Evolutionary conservation across 208 protist genomes (phyloP).

Genomic region (Trichomonas gallinae): DNA sequence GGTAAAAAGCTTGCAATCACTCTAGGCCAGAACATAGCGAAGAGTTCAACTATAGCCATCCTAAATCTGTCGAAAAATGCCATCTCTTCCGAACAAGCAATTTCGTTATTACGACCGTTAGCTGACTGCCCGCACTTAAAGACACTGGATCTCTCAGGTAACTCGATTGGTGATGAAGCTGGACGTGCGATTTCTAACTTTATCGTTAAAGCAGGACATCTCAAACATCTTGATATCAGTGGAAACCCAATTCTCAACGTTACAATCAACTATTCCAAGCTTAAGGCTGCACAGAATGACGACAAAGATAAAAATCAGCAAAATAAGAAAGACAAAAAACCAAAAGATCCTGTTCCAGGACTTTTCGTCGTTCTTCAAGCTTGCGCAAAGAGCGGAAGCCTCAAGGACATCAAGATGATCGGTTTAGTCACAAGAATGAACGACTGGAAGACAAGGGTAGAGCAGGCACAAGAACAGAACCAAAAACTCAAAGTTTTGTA

Average conservation of each 20-base stretch:
- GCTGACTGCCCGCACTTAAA: neutral
- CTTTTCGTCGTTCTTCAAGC: neutral
- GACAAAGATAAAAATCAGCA: neutral
- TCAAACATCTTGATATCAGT: neutral
- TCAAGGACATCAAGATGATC: neutral
- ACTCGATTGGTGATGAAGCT: neutral
- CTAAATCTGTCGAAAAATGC: neutral
- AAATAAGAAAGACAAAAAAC: constrained; percentile 19
- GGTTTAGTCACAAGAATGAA: neutral
- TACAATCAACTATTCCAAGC: neutral
- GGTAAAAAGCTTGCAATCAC: neutral
- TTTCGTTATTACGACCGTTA: neutral
- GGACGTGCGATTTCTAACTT: neutral
- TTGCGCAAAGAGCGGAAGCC: neutral
- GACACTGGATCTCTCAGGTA: neutral
- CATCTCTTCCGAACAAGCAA: neutral
- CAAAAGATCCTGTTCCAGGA: neutral
- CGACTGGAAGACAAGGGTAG: neutral
- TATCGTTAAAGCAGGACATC: neutral
- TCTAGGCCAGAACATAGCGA: neutral
- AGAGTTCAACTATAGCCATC: neutral
- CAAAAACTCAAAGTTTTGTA: neutral
- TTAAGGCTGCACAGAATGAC: neutral
- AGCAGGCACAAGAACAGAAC: neutral
- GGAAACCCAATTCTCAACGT: neutral